Evolutionary conservation across 140 eudicot species (phyloP), one percentile per base, ranked within the genome.

Genomic region (Senecio squalidus): DNA sequence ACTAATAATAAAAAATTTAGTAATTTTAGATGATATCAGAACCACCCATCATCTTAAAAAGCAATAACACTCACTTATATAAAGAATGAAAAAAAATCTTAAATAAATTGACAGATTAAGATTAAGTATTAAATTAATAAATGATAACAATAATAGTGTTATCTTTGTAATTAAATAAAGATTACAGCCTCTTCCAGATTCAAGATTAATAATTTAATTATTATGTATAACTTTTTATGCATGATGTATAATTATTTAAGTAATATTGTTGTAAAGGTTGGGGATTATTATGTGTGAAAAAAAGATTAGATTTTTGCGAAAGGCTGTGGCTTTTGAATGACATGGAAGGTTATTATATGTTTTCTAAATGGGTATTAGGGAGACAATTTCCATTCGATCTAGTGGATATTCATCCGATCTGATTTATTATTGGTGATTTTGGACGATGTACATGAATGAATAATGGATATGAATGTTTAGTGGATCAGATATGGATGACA

Each of bases 51-150:
- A 54, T 55, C 74, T 64, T 67, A 48, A 60, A 79, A 74, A 69
- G 75, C 62, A 74, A 70, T 62, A 46, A 61, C 74, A 74, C 78
- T 65, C 69, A 66, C 26, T 57, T 74, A 70, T 74, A 58, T 76
- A 60, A 74, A 58, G 70, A 52, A 74, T 29, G 43, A 57, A 61
- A 61, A 66, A 61, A 72, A n/a, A n/a, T n/a, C 75, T 70, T 63
- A 65, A 62, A 72, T 72, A 72, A 72, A 72, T 72, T 73, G 79
- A 78, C 76, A 67, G 41, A 39, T 72, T 74, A 60, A 67, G 41
- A 39, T 72, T 74, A 60, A 40, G 65, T 30, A 72, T 55, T 72
- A 64, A 36, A 17, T 4, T 56, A 72, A 55, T 71, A 9, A 41
- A 56, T 9, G 57, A 49, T 33, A 43, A 41, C 74, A 73, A 56